Percentiles rank a stretch among this genome's conserved stretches.
These are phyloP conservation scores for Gymnopilus junonius DNA, from an alignment of 768 basidiomycete species.

Conservation along the genomic window DNA sequence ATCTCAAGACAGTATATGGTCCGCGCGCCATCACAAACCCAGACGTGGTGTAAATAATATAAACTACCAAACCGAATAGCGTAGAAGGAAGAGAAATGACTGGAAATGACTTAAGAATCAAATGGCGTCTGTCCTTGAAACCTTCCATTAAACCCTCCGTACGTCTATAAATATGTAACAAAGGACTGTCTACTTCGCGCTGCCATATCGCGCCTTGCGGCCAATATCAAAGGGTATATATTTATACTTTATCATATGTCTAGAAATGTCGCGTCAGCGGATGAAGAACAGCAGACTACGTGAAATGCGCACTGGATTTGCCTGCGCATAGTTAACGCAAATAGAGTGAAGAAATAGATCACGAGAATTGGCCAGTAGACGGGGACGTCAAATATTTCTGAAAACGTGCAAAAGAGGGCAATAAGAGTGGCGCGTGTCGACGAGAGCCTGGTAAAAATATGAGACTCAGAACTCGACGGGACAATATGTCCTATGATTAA, in stretches of 20 bases:
- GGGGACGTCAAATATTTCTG: constrained; percentile 90
- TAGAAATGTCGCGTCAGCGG: constrained; percentile 31
- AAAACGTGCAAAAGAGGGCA: constrained; percentile 80
- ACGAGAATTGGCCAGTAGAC: constrained; percentile 99
- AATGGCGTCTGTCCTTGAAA: constrained; percentile 25
- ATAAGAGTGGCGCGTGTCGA: constrained; percentile 88
- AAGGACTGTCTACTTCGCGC: constrained; percentile 43
- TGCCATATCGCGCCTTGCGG: constrained; percentile 87
- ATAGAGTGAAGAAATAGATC: constrained; percentile 95
- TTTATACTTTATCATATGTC: constrained; percentile 99
- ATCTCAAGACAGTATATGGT: background rate
- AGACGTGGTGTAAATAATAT: background rate
- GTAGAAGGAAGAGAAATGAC: constrained; percentile 20
- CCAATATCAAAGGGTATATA: constrained; percentile 96
- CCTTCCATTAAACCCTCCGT: constrained; percentile 9
- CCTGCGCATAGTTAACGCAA: constrained; percentile 92
- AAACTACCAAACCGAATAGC: constrained; percentile 17
- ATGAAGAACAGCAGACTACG: constrained; percentile 2
- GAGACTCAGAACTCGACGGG: background rate
- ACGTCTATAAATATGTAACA: constrained; percentile 7
- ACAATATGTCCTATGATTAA: background rate
- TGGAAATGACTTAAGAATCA: constrained; percentile 23
- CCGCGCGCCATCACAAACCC: background rate
- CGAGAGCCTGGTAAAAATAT: constrained; percentile 72
- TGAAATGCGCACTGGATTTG: constrained; percentile 83